Conservation (phyloP, 257 asterid species). For the Salvia hispanica region DNA sequence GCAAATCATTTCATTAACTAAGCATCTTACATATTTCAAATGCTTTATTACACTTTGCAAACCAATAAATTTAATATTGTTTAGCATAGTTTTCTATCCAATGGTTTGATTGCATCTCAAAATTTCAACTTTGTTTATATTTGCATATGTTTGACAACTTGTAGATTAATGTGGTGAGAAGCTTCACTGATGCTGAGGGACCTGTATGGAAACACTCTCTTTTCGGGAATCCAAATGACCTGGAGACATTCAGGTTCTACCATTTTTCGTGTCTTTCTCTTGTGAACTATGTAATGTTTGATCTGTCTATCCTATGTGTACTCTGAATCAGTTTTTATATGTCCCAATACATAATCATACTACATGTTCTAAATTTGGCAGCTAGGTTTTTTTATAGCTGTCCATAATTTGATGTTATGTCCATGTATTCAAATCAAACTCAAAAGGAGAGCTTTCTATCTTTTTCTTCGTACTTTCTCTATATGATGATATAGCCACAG, state of each 20-base stretch:
- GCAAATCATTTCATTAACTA: no score
- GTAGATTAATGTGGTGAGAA: conserved; percentile 85
- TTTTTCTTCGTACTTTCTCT: conserved; percentile 15
- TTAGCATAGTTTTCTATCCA: neutral
- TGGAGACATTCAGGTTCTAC: conserved; percentile 83
- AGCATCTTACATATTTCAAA: no score
- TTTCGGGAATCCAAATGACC: conserved; percentile 93
- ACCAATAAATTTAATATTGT: no score
- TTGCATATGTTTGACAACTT: conserved; percentile 31
- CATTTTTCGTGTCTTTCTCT: conserved; percentile 24
- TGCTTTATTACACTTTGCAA: no score
- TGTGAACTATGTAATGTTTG: conserved; percentile 4
- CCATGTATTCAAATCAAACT: neutral
- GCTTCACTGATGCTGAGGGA: conserved; percentile 87
- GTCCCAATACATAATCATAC: conserved; percentile 24
- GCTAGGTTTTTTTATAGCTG: no score
- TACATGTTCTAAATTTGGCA: conserved; percentile 17
- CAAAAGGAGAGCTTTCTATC: conserved; percentile 18
- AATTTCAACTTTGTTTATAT: conserved; percentile 25
- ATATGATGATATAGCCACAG: conserved; percentile 15
- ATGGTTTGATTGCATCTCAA: conserved; percentile 14
- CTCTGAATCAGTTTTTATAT: neutral
- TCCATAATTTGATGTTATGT: no score
- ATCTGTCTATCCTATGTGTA: conserved; percentile 18
- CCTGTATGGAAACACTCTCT: conserved; percentile 94